Evolutionary conservation across 345 rosid species (phyloP).

Genomic region (Lumnitzera racemosa): DNA sequence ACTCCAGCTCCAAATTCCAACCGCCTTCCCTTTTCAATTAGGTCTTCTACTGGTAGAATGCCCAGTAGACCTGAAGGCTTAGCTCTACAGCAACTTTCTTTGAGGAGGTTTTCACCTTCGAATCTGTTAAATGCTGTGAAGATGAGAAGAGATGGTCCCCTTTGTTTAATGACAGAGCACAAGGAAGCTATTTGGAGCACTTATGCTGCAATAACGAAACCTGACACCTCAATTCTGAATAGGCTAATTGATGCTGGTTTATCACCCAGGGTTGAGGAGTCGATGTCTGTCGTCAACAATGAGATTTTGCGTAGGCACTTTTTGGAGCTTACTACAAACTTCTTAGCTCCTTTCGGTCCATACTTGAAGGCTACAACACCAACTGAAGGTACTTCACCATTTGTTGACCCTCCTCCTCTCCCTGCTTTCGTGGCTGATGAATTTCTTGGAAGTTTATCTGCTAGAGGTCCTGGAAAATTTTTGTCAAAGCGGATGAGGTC

Average conservation of each 20-base stretch:
- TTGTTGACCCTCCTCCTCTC: conserved; percentile 78
- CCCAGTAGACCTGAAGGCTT: conserved; percentile 64
- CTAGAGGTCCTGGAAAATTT: conserved; percentile 93
- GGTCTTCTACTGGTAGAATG: conserved; percentile 61
- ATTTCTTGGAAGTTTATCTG: conserved; percentile 66
- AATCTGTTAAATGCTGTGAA: conserved; percentile 72
- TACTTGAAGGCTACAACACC: conserved; percentile 70
- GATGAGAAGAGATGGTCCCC: conserved; percentile 89
- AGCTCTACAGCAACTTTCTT: conserved; percentile 71
- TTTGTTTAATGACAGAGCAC: conserved; percentile 96
- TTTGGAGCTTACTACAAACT: conserved; percentile 93
- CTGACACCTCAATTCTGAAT: conserved; percentile 90
- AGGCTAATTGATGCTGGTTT: conserved; percentile 92
- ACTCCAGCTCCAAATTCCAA: conserved; percentile 59
- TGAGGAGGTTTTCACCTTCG: conserved; percentile 85
- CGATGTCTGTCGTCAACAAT: conserved; percentile 97
- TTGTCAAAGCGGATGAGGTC: conserved; percentile 88
- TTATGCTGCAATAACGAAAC: conserved; percentile 75
- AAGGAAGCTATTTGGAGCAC: conserved; percentile 97
- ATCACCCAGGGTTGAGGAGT: conserved; percentile 95
- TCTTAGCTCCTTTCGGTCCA: conserved; percentile 97
- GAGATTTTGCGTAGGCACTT: conserved; percentile 93
- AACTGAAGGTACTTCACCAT: conserved; percentile 86
- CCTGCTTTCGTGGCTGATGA: conserved; percentile 58
- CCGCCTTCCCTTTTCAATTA: conserved; percentile 42